Conservation (phyloP, 176 grass and related monocot species). For the Zizania latifolia region DNA sequence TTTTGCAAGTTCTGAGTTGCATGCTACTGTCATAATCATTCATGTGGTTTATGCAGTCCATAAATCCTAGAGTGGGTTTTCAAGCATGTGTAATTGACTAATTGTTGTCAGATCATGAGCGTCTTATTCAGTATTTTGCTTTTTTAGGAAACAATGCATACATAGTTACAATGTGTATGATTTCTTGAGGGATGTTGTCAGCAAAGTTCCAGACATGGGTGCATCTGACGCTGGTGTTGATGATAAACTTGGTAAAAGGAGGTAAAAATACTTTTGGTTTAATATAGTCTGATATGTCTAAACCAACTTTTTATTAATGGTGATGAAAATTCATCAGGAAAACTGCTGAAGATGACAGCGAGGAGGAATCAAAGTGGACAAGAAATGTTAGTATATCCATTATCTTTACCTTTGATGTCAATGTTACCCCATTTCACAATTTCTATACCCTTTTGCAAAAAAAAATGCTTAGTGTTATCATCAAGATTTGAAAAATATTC, state of each 20-base stretch:
- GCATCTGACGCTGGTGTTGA: constrained; percentile 55
- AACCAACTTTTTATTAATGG: neutral
- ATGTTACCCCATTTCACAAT: neutral
- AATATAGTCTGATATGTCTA: constrained; percentile 8
- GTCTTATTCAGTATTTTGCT: constrained; percentile 12
- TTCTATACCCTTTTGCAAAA: neutral
- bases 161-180: constrained; percentile 83
- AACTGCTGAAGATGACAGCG: constrained; percentile 45
- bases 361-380: constrained; percentile 45
- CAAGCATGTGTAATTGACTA: neutral
- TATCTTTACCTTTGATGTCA: neutral
- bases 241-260: constrained; percentile 58
- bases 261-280: constrained; percentile 18
- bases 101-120: neutral
- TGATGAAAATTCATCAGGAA: constrained; percentile 38
- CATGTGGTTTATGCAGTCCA: neutral
- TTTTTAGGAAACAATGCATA: constrained; percentile 84
- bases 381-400: constrained; percentile 45
- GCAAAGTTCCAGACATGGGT: constrained; percentile 83
- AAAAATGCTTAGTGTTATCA: neutral
- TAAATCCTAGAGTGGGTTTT: neutral
- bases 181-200: constrained; percentile 86
- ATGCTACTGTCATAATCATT: neutral
- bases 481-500: neutral
- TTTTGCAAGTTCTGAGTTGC: neutral